A percentile compares a stretch with the other conserved stretches of the same genome.
Conservation (phyloP, 208 protist genomes). For the Acanthamoeba royreba region DNA sequence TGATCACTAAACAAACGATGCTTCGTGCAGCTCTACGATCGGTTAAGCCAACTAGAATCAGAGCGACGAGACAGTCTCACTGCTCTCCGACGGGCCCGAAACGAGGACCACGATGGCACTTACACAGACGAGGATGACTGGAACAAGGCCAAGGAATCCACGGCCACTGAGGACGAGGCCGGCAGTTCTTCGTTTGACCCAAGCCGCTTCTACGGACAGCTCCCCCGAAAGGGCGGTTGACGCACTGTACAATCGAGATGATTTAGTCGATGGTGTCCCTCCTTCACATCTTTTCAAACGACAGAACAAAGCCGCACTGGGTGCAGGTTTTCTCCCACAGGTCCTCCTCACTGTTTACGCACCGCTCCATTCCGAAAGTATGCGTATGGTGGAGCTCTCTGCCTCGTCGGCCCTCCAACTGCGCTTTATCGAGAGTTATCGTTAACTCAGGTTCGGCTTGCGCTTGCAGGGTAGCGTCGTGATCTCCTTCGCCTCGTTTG, state of each 20-base stretch:
- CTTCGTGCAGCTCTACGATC: background rate
- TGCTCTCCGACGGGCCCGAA: background rate
- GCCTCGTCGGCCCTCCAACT: background rate
- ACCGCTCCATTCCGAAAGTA: background rate
- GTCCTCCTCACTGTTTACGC: background rate
- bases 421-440: background rate
- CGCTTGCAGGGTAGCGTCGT: background rate
- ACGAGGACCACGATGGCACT: background rate
- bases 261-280: background rate
- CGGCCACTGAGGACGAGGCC: no score
- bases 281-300: background rate
- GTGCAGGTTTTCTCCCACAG: background rate
- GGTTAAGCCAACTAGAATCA: background rate
- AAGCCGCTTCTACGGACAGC: background rate
- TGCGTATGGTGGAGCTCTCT: background rate
- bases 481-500: background rate
- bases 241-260: background rate
- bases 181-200: no score
- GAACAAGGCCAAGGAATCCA: background rate
- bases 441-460: background rate
- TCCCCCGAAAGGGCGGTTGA: background rate
- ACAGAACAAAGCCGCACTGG: background rate
- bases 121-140: background rate
- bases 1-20: background rate
- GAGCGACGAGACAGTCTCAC: background rate